Percentiles rank a stretch among this genome's conserved stretches.
These are phyloP conservation scores for Talaromyces sp. DNA, from an alignment of 2,329 filamentous ascomycete genomes.

Conservation along the genomic window DNA sequence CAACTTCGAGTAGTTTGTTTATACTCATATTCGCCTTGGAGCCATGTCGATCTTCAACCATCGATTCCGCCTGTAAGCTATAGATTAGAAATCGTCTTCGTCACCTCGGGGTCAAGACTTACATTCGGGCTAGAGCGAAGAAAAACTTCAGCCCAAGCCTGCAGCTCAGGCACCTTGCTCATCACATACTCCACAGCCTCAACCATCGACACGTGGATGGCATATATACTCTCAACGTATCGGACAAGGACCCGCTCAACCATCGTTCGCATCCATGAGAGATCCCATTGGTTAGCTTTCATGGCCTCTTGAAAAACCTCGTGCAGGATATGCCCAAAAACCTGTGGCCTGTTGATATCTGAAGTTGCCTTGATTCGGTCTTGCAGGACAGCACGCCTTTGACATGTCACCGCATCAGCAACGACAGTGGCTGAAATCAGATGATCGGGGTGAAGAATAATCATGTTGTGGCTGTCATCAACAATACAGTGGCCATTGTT, in stretches of 20 bases:
- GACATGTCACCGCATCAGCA: constrained; percentile 91
- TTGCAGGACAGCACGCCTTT: constrained; percentile 84
- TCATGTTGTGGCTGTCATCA: constrained; percentile 75
- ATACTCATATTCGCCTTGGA: constrained; percentile 75
- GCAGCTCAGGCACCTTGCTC: constrained; percentile 76
- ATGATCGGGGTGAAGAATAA: constrained; percentile 92
- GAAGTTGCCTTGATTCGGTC: constrained; percentile 90
- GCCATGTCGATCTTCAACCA: constrained; percentile 74
- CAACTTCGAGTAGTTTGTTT: constrained; percentile 89
- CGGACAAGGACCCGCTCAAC: constrained; percentile 66
- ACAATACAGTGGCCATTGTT: constrained; percentile 68
- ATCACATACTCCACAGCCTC: constrained; percentile 74
- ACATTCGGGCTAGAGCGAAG: constrained; percentile 66
- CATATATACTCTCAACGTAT: constrained; percentile 84
- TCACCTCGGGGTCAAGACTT: constrained; percentile 19
- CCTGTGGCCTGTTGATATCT: constrained; percentile 70
- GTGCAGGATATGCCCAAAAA: constrained; percentile 91
- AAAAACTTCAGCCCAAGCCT: constrained; percentile 78
- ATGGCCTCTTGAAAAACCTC: constrained; percentile 92
- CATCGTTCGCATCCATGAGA: constrained; percentile 57
- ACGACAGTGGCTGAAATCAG: constrained; percentile 91
- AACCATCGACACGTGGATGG: constrained; percentile 68
- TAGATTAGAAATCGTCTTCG: background rate
- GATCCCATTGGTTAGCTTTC: constrained; percentile 75
- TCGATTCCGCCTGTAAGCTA: constrained; percentile 54